phyloP scores from a whole-genome alignment of 352 stramenopile species.

The Pythium guiyangense region DNA sequence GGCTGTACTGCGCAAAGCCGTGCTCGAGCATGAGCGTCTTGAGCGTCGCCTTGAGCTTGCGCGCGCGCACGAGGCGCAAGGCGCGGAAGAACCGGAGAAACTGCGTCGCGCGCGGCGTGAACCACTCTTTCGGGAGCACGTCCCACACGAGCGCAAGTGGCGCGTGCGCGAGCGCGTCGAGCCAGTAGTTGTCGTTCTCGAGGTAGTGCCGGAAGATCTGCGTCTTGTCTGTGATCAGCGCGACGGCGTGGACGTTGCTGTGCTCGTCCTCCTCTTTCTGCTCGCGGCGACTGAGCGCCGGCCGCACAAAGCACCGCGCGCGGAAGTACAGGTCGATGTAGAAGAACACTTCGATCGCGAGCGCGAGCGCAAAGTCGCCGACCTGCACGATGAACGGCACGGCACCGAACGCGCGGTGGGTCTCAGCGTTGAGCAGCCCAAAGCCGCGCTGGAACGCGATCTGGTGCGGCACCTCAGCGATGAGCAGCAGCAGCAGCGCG shows the following conservation, averaged over 20 bases:
- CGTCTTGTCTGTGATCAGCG: conserved; percentile 10
- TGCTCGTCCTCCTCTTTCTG: conserved; percentile 13
- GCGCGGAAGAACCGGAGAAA: conserved; percentile 34
- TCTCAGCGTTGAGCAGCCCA: conserved; percentile 27
- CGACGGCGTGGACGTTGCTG: conserved; percentile 10
- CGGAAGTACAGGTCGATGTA: conserved; percentile 44
- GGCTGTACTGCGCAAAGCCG: conserved; percentile 30
- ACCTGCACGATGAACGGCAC: conserved; percentile 34
- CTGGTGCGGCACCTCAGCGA: conserved; percentile 40
- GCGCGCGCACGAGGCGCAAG: conserved; percentile 41
- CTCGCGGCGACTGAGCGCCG: conserved; percentile 13
- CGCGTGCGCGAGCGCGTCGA: conserved; percentile 26
- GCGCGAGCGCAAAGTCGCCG: conserved; percentile 22
- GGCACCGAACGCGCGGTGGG: conserved; percentile 15
- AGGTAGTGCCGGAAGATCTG: conserved; percentile 34
- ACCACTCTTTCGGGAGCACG: conserved; percentile 36
- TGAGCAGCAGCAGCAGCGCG: conserved; percentile 25
- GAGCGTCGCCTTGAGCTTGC: conserved; percentile 27
- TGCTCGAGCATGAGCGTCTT: conserved; percentile 35
- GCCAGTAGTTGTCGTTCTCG: conserved; percentile 29
- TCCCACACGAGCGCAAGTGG: conserved; percentile 60
- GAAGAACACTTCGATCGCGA: conserved; percentile 60
- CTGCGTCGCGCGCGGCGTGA: conserved; percentile 21
- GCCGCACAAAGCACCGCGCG: conserved; percentile 33
- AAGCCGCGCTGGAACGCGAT: conserved; percentile 44